phyloP scores from a whole-genome alignment of 2,329 filamentous ascomycete genomes.

The Phaeophleospora eucalypticola region DNA sequence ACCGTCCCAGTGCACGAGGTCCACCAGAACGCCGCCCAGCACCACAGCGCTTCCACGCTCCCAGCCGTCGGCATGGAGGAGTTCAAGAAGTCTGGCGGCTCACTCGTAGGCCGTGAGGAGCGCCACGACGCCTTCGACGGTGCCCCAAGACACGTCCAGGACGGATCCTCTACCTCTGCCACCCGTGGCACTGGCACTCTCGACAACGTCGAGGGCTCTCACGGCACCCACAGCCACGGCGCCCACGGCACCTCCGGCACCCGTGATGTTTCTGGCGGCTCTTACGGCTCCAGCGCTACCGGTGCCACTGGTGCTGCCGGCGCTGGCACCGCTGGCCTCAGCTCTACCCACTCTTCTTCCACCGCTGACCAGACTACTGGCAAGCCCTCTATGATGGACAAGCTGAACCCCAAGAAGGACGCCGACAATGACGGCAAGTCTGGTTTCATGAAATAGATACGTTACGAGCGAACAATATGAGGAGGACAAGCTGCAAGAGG shows the following conservation, averaged over 20 bases:
- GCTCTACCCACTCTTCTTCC: too few relatives aligned
- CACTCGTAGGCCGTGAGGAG: slow-evolving; percentile 52
- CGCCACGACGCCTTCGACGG: slow-evolving; percentile 59
- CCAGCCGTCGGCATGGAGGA: slow-evolving; percentile 62
- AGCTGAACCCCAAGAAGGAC: slow-evolving; percentile 53
- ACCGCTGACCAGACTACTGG: background rate
- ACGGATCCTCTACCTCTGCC: too few relatives aligned
- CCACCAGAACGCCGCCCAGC: slow-evolving; percentile 63
- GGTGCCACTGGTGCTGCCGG: background rate
- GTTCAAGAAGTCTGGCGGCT: slow-evolving; percentile 56
- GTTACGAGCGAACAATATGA: too few relatives aligned
- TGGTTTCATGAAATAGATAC: background rate
- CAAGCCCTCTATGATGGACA: slow-evolving; percentile 51
- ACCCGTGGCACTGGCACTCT: too few relatives aligned
- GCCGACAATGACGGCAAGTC: slow-evolving; percentile 52
- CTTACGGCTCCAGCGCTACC: background rate
- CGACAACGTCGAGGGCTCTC: too few relatives aligned
- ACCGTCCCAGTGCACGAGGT: slow-evolving; percentile 69
- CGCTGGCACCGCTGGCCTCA: background rate
- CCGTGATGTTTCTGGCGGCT: background rate
- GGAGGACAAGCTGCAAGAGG: too few relatives aligned
- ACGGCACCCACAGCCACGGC: background rate
- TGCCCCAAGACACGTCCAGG: slow-evolving; percentile 53
- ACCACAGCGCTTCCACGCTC: slow-evolving; percentile 61
- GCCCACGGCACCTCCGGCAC: background rate